Evolutionary conservation across 176 grass and related monocot species (phyloP).

Genomic region (Oropetium thomaeum): DNA sequence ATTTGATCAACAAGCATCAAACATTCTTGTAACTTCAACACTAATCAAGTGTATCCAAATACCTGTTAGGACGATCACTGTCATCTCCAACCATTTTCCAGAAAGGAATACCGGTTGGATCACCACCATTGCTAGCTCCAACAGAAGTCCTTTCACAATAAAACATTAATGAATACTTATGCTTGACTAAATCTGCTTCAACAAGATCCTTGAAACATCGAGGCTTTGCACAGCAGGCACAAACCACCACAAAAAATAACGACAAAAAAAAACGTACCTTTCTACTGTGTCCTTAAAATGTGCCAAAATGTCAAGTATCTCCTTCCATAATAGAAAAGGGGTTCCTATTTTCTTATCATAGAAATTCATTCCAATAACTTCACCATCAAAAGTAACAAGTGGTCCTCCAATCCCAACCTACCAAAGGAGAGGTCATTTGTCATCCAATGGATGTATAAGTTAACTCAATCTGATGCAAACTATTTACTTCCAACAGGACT

Average conservation of each 20-base stretch:
- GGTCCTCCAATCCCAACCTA: conserved; percentile 36
- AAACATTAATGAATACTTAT: not conserved
- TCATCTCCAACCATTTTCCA: not conserved
- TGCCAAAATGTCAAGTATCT: not conserved
- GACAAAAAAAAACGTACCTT: not conserved
- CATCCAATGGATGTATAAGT: not conserved
- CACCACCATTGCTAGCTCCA: not conserved
- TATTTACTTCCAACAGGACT: not conserved
- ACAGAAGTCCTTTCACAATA: not conserved
- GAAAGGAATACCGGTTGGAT: not conserved
- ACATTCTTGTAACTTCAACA: not conserved
- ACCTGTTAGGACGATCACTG: not conserved
- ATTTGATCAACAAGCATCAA: not conserved
- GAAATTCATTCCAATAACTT: conserved; percentile 14
- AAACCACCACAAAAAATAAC: not conserved
- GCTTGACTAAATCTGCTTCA: not conserved
- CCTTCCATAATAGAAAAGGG: not conserved
- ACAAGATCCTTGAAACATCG: not conserved
- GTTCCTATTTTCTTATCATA: conserved; percentile 26
- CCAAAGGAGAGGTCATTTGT: not conserved
- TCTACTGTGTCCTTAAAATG: conserved; percentile 15
- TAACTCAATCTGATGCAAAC: not conserved
- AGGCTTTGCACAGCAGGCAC: not conserved
- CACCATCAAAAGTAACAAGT: not conserved
- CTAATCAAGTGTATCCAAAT: not conserved